Percentiles rank a stretch among this genome's conserved stretches.
phyloP scores from a whole-genome alignment of 2,329 filamentous ascomycete species.

The Stagonosporopsis rhizophila region DNA sequence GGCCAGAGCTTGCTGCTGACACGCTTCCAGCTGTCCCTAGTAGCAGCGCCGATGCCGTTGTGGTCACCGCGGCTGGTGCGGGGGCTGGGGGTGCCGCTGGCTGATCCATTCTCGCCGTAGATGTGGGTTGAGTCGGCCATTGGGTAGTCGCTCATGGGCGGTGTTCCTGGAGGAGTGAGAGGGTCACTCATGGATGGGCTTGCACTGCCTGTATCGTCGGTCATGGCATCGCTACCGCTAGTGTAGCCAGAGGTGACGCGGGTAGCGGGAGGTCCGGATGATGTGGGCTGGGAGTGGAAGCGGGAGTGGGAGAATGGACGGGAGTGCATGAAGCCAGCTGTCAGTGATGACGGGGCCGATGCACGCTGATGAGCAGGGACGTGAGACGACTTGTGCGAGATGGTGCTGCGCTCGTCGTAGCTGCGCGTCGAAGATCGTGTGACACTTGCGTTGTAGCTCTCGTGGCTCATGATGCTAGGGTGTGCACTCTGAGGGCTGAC shows the following conservation, averaged over 20 bases:
- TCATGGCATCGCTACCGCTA: slow-evolving; percentile 57
- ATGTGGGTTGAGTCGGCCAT: slow-evolving; percentile 47
- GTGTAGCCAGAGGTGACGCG: slow-evolving; percentile 45
- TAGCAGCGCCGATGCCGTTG: slow-evolving; percentile 45
- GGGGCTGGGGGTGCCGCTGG: slow-evolving; percentile 48
- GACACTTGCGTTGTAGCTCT: slow-evolving; percentile 51
- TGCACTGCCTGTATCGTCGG: slow-evolving; percentile 69
- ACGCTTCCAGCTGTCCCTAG: slow-evolving; percentile 50
- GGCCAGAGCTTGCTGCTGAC: slow-evolving; percentile 53
- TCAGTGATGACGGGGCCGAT: slow-evolving; percentile 50
- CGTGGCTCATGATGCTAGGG: slow-evolving; percentile 47
- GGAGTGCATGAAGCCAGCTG: slow-evolving; percentile 47
- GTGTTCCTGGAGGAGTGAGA: slow-evolving; percentile 80
- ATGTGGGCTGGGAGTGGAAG: slow-evolving; percentile 48
- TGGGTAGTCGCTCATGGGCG: slow-evolving; percentile 67
- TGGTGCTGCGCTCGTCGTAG: slow-evolving; percentile 50
- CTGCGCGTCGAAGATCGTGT: slow-evolving; percentile 50
- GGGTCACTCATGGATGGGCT: slow-evolving; percentile 62
- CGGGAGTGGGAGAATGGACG: slow-evolving; percentile 47
- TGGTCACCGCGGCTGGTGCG: slow-evolving; percentile 48
- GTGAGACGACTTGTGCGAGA: slow-evolving; percentile 40
- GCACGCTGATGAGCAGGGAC: slow-evolving; percentile 46
- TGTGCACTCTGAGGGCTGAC: slow-evolving; percentile 59
- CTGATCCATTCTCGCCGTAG: slow-evolving; percentile 44
- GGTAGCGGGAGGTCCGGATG: slow-evolving; percentile 37